Conservation (phyloP, 306 rosid species). For the Cucumis hystrix region DNA sequence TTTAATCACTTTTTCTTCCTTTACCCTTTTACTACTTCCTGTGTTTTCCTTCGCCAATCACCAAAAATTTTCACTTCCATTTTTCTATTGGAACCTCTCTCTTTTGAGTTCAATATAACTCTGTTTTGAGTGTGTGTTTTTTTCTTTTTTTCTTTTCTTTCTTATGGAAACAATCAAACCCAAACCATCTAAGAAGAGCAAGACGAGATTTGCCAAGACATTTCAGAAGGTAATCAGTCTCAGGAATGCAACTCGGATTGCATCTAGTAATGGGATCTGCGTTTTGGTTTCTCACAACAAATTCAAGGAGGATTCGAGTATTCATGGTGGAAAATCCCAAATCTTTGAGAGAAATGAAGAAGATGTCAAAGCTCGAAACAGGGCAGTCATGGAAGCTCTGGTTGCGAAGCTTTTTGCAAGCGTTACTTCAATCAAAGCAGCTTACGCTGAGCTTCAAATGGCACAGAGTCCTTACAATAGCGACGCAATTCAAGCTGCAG, state of each 20-base stretch:
- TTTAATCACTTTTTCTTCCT: background rate
- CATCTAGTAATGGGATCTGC: slow-evolving; percentile 77
- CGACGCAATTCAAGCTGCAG: slow-evolving; percentile 62
- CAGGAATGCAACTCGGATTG: slow-evolving; percentile 36
- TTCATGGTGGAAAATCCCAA: slow-evolving; percentile 12
- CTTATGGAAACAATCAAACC: slow-evolving; percentile 61
- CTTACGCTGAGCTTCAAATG: slow-evolving; percentile 91
- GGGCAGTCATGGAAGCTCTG: slow-evolving; percentile 74
- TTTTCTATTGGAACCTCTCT: slow-evolving; percentile 11
- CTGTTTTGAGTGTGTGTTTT: background rate
- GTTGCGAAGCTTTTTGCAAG: slow-evolving; percentile 79
- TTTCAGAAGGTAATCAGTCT: slow-evolving; percentile 63
- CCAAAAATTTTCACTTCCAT: background rate
- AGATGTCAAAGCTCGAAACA: slow-evolving; percentile 28
- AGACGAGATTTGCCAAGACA: slow-evolving; percentile 38
- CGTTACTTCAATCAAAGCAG: slow-evolving; percentile 81
- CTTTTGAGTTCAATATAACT: background rate
- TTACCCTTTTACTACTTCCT: background rate
- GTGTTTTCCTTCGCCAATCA: slow-evolving; percentile 1
- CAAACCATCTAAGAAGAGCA: slow-evolving; percentile 41
- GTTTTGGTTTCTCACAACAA: slow-evolving; percentile 35
- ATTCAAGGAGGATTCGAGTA: slow-evolving; percentile 32
- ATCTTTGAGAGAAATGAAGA: slow-evolving; percentile 13
- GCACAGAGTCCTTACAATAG: slow-evolving; percentile 83
- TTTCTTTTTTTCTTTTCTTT: background rate